Percentiles rank a stretch among this genome's conserved stretches.
Conservation (phyloP, 1,284 basidiomycete species). For the Ganoderma sp. region DNA sequence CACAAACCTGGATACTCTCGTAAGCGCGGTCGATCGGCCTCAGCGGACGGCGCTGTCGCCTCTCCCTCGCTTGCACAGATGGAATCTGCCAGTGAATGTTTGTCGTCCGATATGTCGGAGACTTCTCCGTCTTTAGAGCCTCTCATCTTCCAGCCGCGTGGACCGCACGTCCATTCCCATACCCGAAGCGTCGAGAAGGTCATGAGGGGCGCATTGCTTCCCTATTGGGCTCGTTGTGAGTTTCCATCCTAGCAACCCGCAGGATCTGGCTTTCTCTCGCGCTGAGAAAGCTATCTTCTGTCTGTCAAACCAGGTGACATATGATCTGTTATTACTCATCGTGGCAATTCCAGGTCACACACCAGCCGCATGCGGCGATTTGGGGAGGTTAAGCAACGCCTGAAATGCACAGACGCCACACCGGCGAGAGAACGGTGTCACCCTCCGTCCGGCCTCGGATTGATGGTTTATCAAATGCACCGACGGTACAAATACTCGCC, state of each 20-base stretch:
- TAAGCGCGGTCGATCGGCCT: neutral
- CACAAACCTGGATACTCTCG: neutral
- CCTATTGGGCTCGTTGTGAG: neutral
- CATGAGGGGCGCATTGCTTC: neutral
- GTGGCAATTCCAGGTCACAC: constrained; percentile 2
- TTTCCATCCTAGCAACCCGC: constrained; percentile 5
- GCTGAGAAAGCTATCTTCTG: constrained; percentile 5
- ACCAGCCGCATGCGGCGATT: constrained; percentile 2
- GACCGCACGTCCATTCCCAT: neutral
- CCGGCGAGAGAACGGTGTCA: neutral
- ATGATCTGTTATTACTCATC: constrained; percentile 6
- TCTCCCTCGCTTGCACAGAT: neutral
- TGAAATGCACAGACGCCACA: constrained; percentile 1
- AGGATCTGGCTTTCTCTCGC: neutral
- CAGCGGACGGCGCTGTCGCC: neutral
- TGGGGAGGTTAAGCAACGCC: constrained; percentile 4
- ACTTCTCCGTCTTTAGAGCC: constrained; percentile 4
- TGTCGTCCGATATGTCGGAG: constrained; percentile 2
- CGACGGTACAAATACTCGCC: neutral
- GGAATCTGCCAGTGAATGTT: neutral
- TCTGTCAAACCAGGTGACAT: neutral
- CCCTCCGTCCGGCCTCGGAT: neutral
- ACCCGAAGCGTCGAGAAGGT: neutral
- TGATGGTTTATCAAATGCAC: constrained; percentile 7
- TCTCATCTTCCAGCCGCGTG: neutral